Conservation (phyloP, 176 grass and related monocot species). For the Oryza glumipatula region DNA sequence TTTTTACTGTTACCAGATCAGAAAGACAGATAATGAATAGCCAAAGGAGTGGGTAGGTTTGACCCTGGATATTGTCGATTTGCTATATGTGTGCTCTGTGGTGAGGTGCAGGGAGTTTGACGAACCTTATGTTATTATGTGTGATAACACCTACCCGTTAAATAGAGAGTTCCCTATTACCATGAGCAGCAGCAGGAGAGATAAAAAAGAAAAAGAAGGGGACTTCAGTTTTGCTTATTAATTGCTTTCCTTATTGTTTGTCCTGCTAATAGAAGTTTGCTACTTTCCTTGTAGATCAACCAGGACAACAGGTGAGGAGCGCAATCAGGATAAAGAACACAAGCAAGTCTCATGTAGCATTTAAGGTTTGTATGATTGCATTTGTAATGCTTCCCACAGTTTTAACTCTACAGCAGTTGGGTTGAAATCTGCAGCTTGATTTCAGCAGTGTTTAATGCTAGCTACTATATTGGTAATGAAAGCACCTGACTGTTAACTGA, state of each 20-base stretch:
- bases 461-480: slow-evolving; percentile 27
- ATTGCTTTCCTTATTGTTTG: background rate
- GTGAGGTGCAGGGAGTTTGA: background rate
- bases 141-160: background rate
- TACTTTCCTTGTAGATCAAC: slow-evolving; percentile 77
- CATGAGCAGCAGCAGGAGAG: background rate
- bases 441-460: slow-evolving; percentile 20
- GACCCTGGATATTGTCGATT: background rate
- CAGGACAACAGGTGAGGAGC: slow-evolving; percentile 92
- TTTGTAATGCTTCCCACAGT: slow-evolving; percentile 24
- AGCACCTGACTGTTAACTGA: slow-evolving; percentile 35
- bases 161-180: background rate
- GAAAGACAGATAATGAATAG: background rate
- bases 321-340: slow-evolving; percentile 97
- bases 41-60: background rate
- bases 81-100: background rate
- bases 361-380: slow-evolving; percentile 67
- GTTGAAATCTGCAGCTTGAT: background rate
- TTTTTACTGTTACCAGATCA: background rate
- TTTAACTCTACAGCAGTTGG: slow-evolving; percentile 14
- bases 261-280: slow-evolving; percentile 21
- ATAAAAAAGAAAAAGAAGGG: background rate
- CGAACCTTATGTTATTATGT: background rate
- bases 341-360: slow-evolving; percentile 91
- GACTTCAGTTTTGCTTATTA: slow-evolving; percentile 12